Conservation (phyloP, 306 rosid species). For the Elaeagnus macrophylla region DNA sequence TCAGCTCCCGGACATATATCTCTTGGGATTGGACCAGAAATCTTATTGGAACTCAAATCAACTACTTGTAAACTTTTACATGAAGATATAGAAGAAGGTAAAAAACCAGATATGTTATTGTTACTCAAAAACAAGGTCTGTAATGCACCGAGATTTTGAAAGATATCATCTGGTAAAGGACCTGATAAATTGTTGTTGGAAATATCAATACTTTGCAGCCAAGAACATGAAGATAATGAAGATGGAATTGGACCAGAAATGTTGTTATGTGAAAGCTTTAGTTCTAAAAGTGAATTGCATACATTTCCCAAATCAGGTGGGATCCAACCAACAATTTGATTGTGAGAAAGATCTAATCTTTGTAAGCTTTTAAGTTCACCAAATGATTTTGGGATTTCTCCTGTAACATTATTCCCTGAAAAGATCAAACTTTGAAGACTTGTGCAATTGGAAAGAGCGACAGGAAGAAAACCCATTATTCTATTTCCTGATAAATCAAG, state of each 20-base stretch:
- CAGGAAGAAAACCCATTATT: constrained; percentile 54
- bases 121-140: constrained; percentile 67
- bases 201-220: constrained; percentile 58
- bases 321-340: constrained; percentile 80
- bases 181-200: constrained; percentile 90
- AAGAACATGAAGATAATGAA: constrained; percentile 56
- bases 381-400: constrained; percentile 62
- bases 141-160: constrained; percentile 53
- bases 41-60: constrained; percentile 81
- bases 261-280: constrained; percentile 65
- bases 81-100: constrained; percentile 71
- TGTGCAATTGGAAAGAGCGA: constrained; percentile 65
- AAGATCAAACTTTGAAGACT: constrained; percentile 49
- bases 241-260: constrained; percentile 65
- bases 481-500: constrained; percentile 64
- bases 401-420: constrained; percentile 42
- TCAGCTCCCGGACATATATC: constrained; percentile 82
- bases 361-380: constrained; percentile 58
- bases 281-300: constrained; percentile 63
- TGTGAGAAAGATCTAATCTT: constrained; percentile 65
- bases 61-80: constrained; percentile 61
- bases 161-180: constrained; percentile 46
- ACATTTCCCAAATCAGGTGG: constrained; percentile 64
- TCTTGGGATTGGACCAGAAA: constrained; percentile 58
- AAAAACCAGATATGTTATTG: constrained; percentile 56